Percentiles rank a stretch among this genome's conserved stretches.
Evolutionary conservation across 495 filamentous ascomycete genomes (phyloP).

Genomic region (Apodospora peruviana): DNA sequence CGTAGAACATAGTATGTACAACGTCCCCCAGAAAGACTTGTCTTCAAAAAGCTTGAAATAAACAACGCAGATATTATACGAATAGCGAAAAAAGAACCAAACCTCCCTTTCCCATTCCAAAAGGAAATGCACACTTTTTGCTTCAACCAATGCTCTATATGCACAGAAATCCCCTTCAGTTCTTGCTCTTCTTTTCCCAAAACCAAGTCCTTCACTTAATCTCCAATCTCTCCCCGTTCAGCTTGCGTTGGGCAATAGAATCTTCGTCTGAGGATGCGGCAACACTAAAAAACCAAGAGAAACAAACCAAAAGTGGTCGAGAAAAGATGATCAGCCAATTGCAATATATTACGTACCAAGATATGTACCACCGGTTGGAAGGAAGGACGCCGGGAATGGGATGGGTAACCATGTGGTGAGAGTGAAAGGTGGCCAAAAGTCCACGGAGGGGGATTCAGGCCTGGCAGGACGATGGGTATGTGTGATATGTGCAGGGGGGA

Average conservation of each 20-base stretch:
- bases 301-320: neutral
- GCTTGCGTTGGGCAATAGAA: neutral
- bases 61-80: no score
- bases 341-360: neutral
- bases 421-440: neutral
- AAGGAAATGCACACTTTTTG: no score
- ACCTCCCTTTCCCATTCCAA: no score
- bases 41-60: no score
- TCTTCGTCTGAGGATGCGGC: neutral
- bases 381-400: neutral
- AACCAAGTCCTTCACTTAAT: neutral
- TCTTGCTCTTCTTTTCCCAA: no score
- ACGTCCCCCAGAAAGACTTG: no score
- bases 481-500: neutral
- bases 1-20: no score
- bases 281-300: neutral
- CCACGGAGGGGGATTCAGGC: neutral
- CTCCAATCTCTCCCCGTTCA: neutral
- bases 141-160: no score
- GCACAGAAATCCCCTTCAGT: no score
- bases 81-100: no score
- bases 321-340: neutral
- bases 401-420: neutral
- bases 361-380: no score
- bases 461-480: neutral